Evolutionary conservation across 2,329 filamentous ascomycete genomes (phyloP).

Genomic region (Hymenoscyphus albidus): DNA sequence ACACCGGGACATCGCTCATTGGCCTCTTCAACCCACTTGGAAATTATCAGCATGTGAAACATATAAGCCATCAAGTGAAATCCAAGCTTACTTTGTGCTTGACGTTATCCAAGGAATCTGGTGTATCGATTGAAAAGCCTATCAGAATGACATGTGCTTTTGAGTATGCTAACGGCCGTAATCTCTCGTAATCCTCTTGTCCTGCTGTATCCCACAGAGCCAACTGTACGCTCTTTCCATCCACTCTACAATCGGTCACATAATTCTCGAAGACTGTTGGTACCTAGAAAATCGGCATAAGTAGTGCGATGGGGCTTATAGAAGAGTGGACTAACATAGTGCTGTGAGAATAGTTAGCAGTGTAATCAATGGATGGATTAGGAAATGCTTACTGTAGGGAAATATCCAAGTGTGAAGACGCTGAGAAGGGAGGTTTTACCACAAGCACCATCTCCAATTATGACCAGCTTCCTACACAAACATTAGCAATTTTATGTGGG

Average conservation of each 20-base stretch:
- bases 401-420: slow-evolving; percentile 97
- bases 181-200: slow-evolving; percentile 95
- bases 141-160: slow-evolving; percentile 97
- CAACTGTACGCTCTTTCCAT: slow-evolving; percentile 97
- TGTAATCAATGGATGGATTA: slow-evolving; percentile 29
- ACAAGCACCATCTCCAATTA: slow-evolving; percentile 95
- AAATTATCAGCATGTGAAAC: slow-evolving; percentile 22
- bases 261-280: slow-evolving; percentile 99
- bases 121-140: slow-evolving; percentile 91
- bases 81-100: slow-evolving; percentile 77
- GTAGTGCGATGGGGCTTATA: background rate
- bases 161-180: slow-evolving; percentile 90
- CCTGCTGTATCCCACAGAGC: slow-evolving; percentile 99
- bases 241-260: slow-evolving; percentile 96
- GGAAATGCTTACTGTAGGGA: slow-evolving; percentile 73
- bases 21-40: slow-evolving; percentile 91
- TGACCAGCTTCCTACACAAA: slow-evolving; percentile 77
- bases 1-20: slow-evolving; percentile 86
- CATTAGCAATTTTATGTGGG: background rate
- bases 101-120: slow-evolving; percentile 95
- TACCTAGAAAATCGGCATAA: slow-evolving; percentile 60
- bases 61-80: background rate
- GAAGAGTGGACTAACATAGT: slow-evolving; percentile 39
- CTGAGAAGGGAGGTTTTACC: slow-evolving; percentile 97
- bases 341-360: slow-evolving; percentile 40